Percentiles rank a stretch among this genome's conserved stretches.
Conservation (phyloP, 768 basidiomycete species). For the Rhodotorula graminis region DNA sequence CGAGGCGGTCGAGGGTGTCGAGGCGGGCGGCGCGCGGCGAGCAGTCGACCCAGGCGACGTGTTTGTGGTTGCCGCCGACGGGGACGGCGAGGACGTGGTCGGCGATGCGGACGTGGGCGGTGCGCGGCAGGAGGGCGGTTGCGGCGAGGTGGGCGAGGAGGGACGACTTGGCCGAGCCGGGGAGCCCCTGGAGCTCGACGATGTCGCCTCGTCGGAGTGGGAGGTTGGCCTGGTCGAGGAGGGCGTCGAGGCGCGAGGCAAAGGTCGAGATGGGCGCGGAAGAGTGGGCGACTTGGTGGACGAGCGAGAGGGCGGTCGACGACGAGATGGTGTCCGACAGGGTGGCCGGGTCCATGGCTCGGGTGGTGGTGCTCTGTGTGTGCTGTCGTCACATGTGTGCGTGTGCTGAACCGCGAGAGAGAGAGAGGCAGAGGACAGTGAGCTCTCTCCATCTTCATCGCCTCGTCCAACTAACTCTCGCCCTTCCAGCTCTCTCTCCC, state of each 20-base stretch:
- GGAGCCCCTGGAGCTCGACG: slow-evolving; percentile 69
- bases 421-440: neutral
- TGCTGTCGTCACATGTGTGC: no score
- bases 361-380: accelerated
- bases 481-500: neutral
- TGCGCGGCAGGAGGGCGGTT: slow-evolving; percentile 57
- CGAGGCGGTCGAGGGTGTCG: slow-evolving; percentile 56
- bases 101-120: slow-evolving; percentile 24
- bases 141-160: slow-evolving; percentile 64
- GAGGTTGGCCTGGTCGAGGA: slow-evolving; percentile 23
- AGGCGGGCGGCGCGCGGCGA: slow-evolving; percentile 62
- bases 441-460: no score
- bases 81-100: slow-evolving; percentile 18
- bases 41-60: slow-evolving; percentile 65
- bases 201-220: slow-evolving; percentile 58
- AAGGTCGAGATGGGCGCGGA: slow-evolving; percentile 38
- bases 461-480: neutral
- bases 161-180: slow-evolving; percentile 71
- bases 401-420: neutral
- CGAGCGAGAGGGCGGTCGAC: slow-evolving; percentile 17
- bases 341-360: slow-evolving; percentile 11
- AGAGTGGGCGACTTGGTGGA: slow-evolving; percentile 6
- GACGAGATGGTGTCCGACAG: neutral
- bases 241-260: slow-evolving; percentile 32
- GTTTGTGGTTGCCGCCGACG: slow-evolving; percentile 62